Base-by-base conservation (phyloP, 2,329 filamentous ascomycete genomes). In the Paecilomyces variotii region DNA sequence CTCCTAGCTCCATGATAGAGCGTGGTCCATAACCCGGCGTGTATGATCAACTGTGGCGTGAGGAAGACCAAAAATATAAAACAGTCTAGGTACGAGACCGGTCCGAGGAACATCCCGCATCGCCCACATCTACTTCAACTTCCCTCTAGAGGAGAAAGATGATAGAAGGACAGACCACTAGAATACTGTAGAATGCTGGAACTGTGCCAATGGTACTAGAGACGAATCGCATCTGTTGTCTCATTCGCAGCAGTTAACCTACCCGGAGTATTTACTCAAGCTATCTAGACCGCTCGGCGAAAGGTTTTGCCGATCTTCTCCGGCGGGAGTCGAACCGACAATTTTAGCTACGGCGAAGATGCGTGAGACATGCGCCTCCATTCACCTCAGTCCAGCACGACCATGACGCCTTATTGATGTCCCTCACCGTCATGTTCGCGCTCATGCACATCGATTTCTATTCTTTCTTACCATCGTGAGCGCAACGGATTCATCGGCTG, bases 1-100 rank as follows among this genome's bases (percentile, higher is more conserved):
- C 84, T 84, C 65, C 79, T 78, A 56, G 89, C 57, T 12, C 81
- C 81, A 69, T 85, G 87, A 62, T 74, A 67, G 28, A 84, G 67
- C 1, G 87, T 86, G 54, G 78, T 75, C 58, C 86, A 73, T 14
- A 89, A 67, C 28, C 88, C 87, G 61, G 87, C 85, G 59, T 87
- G 83, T 62, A 86, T 75, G 34, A 93, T 75, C 39, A 94, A 77
- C 72, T 92, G 88, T 2, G 88, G 88, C 2, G 84, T 77, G 12
- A 93, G 81, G 66, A 90, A 87, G 50, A 87, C 56, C 54, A 89
- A 80, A 68, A 92, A 94, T 59, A 86, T 84, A 30, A 87, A 59
- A 76, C 88, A 91, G 76, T 94, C 90, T 28, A 91, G 71, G 72
- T 88, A 87, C 5, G 87, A 90, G 52, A 94, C 84, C 59, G 87